Conservation (phyloP, 2,329 filamentous ascomycete species). For the Xylariaceae sp. region DNA sequence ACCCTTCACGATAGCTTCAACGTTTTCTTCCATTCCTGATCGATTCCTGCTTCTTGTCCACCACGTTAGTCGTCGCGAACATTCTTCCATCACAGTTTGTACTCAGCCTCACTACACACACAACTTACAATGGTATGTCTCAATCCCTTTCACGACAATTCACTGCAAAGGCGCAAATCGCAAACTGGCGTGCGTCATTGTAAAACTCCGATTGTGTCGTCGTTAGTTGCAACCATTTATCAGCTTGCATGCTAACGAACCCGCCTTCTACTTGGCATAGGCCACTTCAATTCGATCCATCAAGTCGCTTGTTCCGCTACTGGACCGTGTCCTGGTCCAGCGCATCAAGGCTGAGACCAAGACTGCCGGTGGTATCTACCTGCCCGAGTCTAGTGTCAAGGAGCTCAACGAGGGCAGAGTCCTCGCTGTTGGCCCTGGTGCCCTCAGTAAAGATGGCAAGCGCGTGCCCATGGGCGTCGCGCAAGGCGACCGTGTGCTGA, state of each 20-base stretch:
- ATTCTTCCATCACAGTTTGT: background rate
- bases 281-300: conserved; percentile 83
- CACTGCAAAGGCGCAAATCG: background rate
- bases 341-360: conserved; percentile 95
- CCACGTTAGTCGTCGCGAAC: conserved; percentile 1
- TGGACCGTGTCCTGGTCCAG: conserved; percentile 98
- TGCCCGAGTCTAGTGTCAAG: conserved; percentile 94
- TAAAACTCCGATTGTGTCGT: background rate
- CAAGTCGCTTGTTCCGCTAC: conserved; percentile 87
- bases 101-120: background rate
- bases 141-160: background rate
- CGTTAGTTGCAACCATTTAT: background rate
- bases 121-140: conserved; percentile 27
- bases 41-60: conserved; percentile 5
- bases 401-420: conserved; percentile 98
- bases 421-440: conserved; percentile 87
- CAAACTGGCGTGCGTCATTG: background rate
- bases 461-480: conserved; percentile 76
- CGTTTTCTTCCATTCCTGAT: conserved; percentile 16
- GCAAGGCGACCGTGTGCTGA: conserved; percentile 86
- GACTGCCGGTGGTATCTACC: conserved; percentile 94
- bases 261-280: conserved; percentile 33
- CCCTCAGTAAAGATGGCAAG: conserved; percentile 82
- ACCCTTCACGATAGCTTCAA: conserved; percentile 29
- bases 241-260: background rate